Evolutionary conservation across 1,284 basidiomycete genomes (phyloP).

Genomic region (Somion occarium): DNA sequence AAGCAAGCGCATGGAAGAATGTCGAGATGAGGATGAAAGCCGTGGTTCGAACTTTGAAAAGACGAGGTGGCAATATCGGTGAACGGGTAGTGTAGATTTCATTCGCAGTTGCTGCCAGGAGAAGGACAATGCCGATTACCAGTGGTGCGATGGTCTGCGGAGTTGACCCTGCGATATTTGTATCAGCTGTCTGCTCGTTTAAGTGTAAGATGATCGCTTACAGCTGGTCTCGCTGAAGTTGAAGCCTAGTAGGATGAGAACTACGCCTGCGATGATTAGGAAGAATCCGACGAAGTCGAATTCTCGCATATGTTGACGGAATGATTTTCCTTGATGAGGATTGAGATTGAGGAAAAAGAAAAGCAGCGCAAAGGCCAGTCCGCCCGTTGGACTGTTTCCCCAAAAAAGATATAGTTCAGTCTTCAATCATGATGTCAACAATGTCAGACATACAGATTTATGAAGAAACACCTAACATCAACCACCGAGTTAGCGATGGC

Average conservation of each 20-base stretch:
- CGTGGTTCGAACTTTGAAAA: slow-evolving; percentile 79
- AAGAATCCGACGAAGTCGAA: slow-evolving; percentile 78
- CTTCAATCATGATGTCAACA: background rate
- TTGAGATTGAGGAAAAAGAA: slow-evolving; percentile 85
- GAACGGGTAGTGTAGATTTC: slow-evolving; percentile 69
- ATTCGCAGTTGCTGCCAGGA: slow-evolving; percentile 57
- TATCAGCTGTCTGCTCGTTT: no score
- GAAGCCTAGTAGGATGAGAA: slow-evolving; percentile 81
- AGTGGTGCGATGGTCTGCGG: slow-evolving; percentile 70
- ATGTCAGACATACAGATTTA: slow-evolving; percentile 56
- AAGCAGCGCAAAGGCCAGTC: slow-evolving; percentile 63
- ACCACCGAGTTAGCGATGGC: background rate
- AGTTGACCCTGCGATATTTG: slow-evolving; percentile 31
- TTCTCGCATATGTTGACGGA: slow-evolving; percentile 54
- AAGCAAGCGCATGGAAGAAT: slow-evolving; percentile 65
- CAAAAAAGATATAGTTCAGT: slow-evolving; percentile 6
- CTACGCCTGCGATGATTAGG: slow-evolving; percentile 67
- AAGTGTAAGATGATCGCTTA: no score
- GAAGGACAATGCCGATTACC: slow-evolving; percentile 57
- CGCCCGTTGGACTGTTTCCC: slow-evolving; percentile 63
- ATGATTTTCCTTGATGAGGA: slow-evolving; percentile 54
- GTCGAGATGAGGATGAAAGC: slow-evolving; percentile 55
- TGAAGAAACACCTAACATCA: slow-evolving; percentile 78
- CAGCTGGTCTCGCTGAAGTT: slow-evolving; percentile 68
- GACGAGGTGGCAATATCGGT: slow-evolving; percentile 76